Base-by-base conservation (phyloP, 2,329 filamentous ascomycete species). In the Aspergillus sp. region DNA sequence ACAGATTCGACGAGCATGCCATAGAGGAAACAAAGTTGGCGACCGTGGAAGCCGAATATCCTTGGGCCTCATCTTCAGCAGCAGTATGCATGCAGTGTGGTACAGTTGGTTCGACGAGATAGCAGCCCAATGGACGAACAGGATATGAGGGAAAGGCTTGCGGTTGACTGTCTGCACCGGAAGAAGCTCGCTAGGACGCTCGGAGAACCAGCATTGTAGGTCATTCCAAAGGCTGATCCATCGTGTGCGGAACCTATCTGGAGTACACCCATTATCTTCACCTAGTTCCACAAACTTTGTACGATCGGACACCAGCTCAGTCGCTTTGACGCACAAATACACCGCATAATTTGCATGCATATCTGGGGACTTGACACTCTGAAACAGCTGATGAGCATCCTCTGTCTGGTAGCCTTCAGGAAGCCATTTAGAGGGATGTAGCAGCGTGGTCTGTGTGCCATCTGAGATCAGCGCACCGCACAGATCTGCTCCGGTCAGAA, bases 341-440 rank as follows among this genome's bases (percentile, higher is more conserved):
- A 87, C 84, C 7, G 84, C 79, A 63, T 84, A 84, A 65, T 87
- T 87, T 32, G 85, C 85, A 62, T 85, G 81, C 78, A 83, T 85
- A 64, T 87, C 85, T 5, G 81, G 76, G 43, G 73, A 72, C 4
- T 70, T 65, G 4, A 69, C 65, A 15, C 76, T 71, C 50, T 70
- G 69, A 65, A 81, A 77, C 58, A 81, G 64, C 47, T 70, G 65
- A 15, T 71, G 69, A 4, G 77, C 76, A 17, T 77, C 74, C 5
- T 73, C 68, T 17, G 76, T 72, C 12, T 76, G 65, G 10, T 75
- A 70, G 21, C 75, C 75, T 6, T 75, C 73, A 0, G 78, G 76
- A 5, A 81, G 74, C 83, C 83, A 85, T 61, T 79, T 80, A 25
- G 78, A 74, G 2, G 84, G 76, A 2, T 79, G 79, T 2, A 85